Conservation (phyloP, 1,139 yeast species). For the Zygosaccharomyces pseudobailii region DNA sequence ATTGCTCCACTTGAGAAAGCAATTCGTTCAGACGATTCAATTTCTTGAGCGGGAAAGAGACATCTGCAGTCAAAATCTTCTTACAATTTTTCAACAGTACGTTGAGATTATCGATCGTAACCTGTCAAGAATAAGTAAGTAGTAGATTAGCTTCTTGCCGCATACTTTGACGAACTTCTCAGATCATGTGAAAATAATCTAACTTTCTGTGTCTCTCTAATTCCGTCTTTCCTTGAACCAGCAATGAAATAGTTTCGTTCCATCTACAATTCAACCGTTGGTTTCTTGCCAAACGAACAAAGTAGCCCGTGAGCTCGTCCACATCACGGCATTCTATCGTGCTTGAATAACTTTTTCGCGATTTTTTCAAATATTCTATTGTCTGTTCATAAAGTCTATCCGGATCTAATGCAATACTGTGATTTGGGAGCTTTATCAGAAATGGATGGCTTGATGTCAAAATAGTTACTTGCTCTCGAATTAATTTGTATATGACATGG, state of each 20-base stretch:
- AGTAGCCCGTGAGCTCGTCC: slow-evolving; percentile 62
- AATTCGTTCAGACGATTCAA: slow-evolving; percentile 25
- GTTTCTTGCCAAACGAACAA: slow-evolving; percentile 46
- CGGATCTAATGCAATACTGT: slow-evolving; percentile 38
- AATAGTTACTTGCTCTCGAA: slow-evolving; percentile 46
- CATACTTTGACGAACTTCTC: neutral
- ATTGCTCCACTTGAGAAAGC: slow-evolving; percentile 32
- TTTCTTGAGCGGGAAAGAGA: slow-evolving; percentile 4
- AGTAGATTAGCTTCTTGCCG: neutral
- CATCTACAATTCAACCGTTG: slow-evolving; percentile 41
- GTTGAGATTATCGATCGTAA: slow-evolving; percentile 21
- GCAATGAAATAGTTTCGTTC: slow-evolving; percentile 44
- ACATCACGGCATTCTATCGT: slow-evolving; percentile 55
- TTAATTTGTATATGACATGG: slow-evolving; percentile 38
- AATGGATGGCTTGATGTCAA: slow-evolving; percentile 39
- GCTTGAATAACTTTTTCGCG: slow-evolving; percentile 51
- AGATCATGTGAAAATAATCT: slow-evolving; percentile 17
- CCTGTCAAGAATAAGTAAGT: slow-evolving; percentile 8
- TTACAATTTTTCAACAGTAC: slow-evolving; percentile 21
- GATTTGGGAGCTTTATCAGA: slow-evolving; percentile 37
- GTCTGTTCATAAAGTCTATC: slow-evolving; percentile 45
- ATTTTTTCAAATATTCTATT: slow-evolving; percentile 38
- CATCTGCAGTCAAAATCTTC: slow-evolving; percentile 12
- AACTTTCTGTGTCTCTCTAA: slow-evolving; percentile 18
- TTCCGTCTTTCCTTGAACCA: slow-evolving; percentile 44